Conservation (phyloP, 169 alveolate species). For the Perkinsus olseni region DNA sequence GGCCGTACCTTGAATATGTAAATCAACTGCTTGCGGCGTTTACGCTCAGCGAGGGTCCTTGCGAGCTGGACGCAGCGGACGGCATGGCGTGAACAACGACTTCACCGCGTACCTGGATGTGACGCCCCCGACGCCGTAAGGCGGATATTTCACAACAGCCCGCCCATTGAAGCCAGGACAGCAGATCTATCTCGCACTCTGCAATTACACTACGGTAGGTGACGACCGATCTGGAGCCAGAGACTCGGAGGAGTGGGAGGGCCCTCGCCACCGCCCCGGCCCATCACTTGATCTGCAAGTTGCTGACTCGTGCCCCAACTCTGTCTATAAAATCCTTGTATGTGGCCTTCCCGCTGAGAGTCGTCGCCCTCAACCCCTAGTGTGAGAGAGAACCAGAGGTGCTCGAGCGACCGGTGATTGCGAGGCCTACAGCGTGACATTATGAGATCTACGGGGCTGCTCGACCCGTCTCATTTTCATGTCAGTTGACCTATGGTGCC, state of each 20-base stretch:
- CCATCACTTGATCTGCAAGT: neutral
- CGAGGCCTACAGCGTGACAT: too few species aligned
- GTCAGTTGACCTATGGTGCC: neutral
- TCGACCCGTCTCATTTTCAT: neutral
- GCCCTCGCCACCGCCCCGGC: neutral
- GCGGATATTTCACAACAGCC: neutral
- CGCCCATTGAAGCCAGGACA: neutral
- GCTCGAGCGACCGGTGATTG: neutral
- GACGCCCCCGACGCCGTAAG: neutral
- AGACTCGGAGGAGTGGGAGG: neutral
- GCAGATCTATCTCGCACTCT: neutral
- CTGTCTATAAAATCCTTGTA: neutral
- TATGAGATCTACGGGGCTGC: too few species aligned
- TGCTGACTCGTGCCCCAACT: neutral
- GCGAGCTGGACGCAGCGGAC: neutral
- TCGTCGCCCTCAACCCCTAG: neutral
- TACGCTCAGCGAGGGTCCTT: neutral
- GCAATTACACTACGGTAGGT: neutral
- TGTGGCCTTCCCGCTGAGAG: neutral
- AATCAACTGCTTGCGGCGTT: neutral
- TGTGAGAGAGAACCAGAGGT: neutral
- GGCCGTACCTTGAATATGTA: neutral
- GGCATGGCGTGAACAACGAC: neutral
- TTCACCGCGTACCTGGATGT: neutral
- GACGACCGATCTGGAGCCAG: neutral